Evolutionary conservation across 805 yeast genomes (phyloP).

Genomic region (Yarrowia yakushimensis): DNA sequence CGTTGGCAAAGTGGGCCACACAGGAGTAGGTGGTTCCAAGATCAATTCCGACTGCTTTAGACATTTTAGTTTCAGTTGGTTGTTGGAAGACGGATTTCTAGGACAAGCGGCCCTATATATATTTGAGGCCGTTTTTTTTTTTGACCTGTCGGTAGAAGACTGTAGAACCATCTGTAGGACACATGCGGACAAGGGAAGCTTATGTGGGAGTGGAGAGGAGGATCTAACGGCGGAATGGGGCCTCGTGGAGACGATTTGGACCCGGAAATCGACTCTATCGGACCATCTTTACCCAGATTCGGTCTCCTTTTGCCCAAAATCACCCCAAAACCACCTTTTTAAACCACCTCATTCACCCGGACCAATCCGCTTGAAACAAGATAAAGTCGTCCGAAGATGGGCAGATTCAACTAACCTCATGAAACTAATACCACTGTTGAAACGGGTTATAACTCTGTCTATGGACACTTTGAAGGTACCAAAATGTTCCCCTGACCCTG

Average conservation of each 20-base stretch:
- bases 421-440: neutral
- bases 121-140: neutral
- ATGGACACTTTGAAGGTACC: neutral
- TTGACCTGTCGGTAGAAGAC: neutral
- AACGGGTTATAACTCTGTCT: neutral
- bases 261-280: neutral
- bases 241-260: too few relatives aligned
- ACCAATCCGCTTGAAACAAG: neutral
- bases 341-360: too few relatives aligned
- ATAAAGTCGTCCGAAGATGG: neutral
- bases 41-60: constrained; percentile 73
- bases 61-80: constrained; percentile 35
- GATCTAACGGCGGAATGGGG: too few relatives aligned
- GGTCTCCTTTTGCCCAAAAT: too few relatives aligned
- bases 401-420: neutral
- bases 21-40: constrained; percentile 97
- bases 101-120: neutral
- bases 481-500: neutral
- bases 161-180: neutral
- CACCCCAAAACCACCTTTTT: too few relatives aligned
- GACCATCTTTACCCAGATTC: too few relatives aligned
- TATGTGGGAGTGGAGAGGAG: too few relatives aligned
- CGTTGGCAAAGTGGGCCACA: constrained; percentile 84
- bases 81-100: neutral
- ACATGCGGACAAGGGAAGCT: neutral